Percentiles rank a stretch among this genome's conserved stretches.
phyloP scores from a whole-genome alignment of 179 eudicot genomes.

The Patellifolia procumbens region DNA sequence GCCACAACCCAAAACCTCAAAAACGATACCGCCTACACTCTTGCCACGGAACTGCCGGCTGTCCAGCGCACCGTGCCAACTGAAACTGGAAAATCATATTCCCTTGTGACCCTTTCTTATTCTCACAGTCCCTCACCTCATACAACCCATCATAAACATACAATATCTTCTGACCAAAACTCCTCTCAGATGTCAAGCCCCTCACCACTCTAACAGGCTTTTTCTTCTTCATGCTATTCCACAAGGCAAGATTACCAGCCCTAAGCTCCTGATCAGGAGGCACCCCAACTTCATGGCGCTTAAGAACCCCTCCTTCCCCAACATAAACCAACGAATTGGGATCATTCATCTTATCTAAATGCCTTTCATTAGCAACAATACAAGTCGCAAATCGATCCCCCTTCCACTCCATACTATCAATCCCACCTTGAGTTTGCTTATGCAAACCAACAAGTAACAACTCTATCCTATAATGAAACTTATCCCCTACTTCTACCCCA shows the following conservation, averaged over 20 bases:
- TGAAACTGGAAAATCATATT: constrained; percentile 40
- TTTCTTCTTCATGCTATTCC: constrained; percentile 35
- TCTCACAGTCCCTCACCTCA: constrained; percentile 19
- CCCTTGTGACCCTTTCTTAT: constrained; percentile 36
- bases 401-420: constrained; percentile 33
- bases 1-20: not conserved
- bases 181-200: constrained; percentile 22
- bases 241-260: constrained; percentile 43
- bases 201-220: constrained; percentile 39
- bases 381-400: constrained; percentile 34
- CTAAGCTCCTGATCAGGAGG: constrained; percentile 42
- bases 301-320: constrained; percentile 45
- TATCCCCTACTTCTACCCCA: constrained; percentile 54
- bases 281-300: constrained; percentile 12
- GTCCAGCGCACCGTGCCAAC: constrained; percentile 29
- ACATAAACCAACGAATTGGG: constrained; percentile 30
- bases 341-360: constrained; percentile 31
- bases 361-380: constrained; percentile 42
- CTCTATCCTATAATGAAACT: constrained; percentile 43
- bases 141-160: constrained; percentile 50
- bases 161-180: constrained; percentile 5
- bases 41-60: constrained; percentile 28
- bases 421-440: constrained; percentile 33
- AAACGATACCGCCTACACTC: constrained; percentile 9
- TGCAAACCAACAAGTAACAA: constrained; percentile 33